Percentiles rank a stretch among this genome's conserved stretches.
These are phyloP conservation scores for Simplicillium sp. DNA, from an alignment of 2,329 filamentous ascomycete species.

Conservation along the genomic window DNA sequence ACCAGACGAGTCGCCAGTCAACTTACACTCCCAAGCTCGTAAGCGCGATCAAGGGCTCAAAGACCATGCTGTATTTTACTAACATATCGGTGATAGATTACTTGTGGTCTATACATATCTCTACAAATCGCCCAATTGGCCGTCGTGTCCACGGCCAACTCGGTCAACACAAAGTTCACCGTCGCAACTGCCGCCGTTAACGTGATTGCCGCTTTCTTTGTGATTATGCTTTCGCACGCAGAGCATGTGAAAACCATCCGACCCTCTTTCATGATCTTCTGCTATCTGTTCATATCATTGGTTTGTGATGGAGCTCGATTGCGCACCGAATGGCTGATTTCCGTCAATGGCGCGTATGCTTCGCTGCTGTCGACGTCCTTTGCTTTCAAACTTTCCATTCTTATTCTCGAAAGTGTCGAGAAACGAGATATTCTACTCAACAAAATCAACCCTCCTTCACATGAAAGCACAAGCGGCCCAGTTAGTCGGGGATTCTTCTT, in stretches of 20 bases:
- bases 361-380: slow-evolving; percentile 13
- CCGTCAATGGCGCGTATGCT: slow-evolving; percentile 14
- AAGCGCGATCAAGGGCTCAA: not conserved
- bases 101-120: slow-evolving; percentile 12
- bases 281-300: slow-evolving; percentile 18
- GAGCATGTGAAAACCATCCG: slow-evolving; percentile 23
- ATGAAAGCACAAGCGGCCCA: slow-evolving; percentile 36
- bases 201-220: slow-evolving; percentile 15
- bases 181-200: slow-evolving; percentile 18
- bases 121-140: slow-evolving; percentile 17
- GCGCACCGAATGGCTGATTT: slow-evolving; percentile 21
- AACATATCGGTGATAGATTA: slow-evolving; percentile 9
- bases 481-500: slow-evolving; percentile 20
- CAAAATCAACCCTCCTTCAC: slow-evolving; percentile 30
- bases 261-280: slow-evolving; percentile 19
- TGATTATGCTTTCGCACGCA: slow-evolving; percentile 17
- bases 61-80: too few relatives aligned
- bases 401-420: slow-evolving; percentile 19
- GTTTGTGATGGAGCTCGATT: slow-evolving; percentile 21
- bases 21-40: slow-evolving; percentile 19
- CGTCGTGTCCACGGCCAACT: slow-evolving; percentile 14
- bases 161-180: slow-evolving; percentile 16
- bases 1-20: slow-evolving; percentile 13
- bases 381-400: slow-evolving; percentile 13
- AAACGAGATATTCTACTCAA: slow-evolving; percentile 22